Base-by-base conservation (phyloP, 768 basidiomycete genomes). In the Dendrothele bispora region DNA sequence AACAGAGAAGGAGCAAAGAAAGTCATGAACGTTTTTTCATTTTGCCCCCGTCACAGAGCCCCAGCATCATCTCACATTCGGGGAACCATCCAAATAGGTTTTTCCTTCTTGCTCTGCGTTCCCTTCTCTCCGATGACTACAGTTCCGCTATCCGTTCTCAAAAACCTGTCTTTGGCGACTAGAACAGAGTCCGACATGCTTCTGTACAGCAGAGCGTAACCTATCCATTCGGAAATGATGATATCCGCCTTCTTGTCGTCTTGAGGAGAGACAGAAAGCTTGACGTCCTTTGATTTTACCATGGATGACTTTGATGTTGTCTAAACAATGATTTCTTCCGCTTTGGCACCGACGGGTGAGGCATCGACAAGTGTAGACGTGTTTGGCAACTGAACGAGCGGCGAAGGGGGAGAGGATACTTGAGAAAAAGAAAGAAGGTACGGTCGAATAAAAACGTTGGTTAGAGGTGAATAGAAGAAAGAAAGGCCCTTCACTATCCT, bases 161-260 rank as follows among this genome's bases (percentile, higher is more conserved):
- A 73, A 69, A 92, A 98, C 21, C 86, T 78, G 64, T 97, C 93
- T 14, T 95, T 79, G 0, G 95, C 95, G 52, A 72, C 69, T n/a
- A 98, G 71, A 15, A 98, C 95, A 2, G 93, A 95, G 64, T 98
- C 95, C 26, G 98, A 79, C 95, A 98, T 98, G 29, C 88, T 91
- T 67, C 98, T 95, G 65, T 98, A 98, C 18, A 98, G 77, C 17
- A 92, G 72, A 1, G 84, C 86, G 58, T 91, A 92, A 14, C 85
- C 92, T 95, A 98, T 98, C 95, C 95, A 98, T 66, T 98, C 95
- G 4, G 91, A 94, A 42, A 98, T 73, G 65, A 98, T 94, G 50
- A 98, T 80, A 63, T 98, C 95, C 18, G 98, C 95, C 43, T 90
- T 73, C 8, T 78, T 71, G 39, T 86, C 70, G 43, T 68, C 80